Conservation (phyloP, 225 moss, liverwort and hornwort genomes). For the Pleurozium schreberi region DNA sequence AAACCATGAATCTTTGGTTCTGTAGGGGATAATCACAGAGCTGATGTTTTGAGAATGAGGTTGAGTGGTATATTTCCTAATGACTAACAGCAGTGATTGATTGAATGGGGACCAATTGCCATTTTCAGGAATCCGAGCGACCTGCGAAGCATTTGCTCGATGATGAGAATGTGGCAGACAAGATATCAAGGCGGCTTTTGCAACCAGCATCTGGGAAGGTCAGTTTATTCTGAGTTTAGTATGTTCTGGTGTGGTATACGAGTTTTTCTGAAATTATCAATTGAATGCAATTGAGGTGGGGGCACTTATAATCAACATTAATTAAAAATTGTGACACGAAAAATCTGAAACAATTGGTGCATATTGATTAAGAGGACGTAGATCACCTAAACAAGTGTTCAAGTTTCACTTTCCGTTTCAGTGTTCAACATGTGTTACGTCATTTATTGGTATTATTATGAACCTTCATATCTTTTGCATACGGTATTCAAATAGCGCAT, state of each 20-base stretch:
- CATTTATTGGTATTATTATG: neutral
- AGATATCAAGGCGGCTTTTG: conserved; percentile 42
- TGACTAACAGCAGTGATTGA: neutral
- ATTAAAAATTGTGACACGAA: neutral
- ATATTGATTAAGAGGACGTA: neutral
- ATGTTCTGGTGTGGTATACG: neutral
- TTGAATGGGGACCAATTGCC: neutral
- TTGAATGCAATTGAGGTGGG: neutral
- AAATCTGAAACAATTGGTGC: neutral
- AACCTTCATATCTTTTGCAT: neutral
- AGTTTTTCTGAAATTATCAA: neutral
- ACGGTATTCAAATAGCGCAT: neutral
- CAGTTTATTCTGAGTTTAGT: neutral
- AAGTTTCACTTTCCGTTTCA: neutral
- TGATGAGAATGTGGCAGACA: conserved; percentile 53
- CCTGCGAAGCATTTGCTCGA: conserved; percentile 52
- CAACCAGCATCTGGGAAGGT: conserved; percentile 71
- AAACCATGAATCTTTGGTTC: neutral
- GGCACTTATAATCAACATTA: neutral
- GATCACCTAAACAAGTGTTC: neutral
- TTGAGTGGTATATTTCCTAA: neutral
- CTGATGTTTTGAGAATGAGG: neutral
- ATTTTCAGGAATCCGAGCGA: conserved; percentile 39
- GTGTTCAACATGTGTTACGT: neutral
- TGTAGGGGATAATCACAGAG: neutral